Evolutionary conservation across 345 rosid species (phyloP).

Genomic region (Rhodamnia argentea): DNA sequence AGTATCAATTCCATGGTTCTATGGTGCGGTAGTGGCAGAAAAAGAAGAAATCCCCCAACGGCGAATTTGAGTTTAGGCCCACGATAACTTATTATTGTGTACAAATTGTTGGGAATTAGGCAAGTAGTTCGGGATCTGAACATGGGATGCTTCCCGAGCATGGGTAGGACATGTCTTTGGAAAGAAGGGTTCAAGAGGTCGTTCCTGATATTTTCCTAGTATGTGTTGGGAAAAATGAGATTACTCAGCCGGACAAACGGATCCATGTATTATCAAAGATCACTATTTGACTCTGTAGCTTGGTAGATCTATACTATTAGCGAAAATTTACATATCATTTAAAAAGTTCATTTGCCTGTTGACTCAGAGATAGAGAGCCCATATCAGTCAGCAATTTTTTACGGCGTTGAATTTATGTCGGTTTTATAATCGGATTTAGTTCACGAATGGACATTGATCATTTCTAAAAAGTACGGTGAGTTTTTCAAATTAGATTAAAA

Average conservation of each 20-base stretch:
- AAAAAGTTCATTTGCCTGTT: not conserved
- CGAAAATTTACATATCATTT: not conserved
- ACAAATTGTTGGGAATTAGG: too few relatives aligned
- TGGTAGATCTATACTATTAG: not conserved
- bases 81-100: not conserved
- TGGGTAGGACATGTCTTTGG: not conserved
- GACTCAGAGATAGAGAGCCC: not conserved
- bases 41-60: not conserved
- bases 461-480: not conserved
- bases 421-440: not conserved
- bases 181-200: not conserved
- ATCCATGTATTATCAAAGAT: not conserved
- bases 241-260: not conserved
- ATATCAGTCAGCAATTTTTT: not conserved
- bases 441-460: not conserved
- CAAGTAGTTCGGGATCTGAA: too few relatives aligned
- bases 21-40: not conserved
- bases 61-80: not conserved
- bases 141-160: not conserved
- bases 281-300: not conserved
- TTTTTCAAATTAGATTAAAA: not conserved
- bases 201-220: not conserved
- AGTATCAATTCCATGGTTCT: not conserved
- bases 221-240: not conserved
- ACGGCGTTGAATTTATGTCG: not conserved